These are phyloP conservation scores for Sarocladium brachiariae DNA, from an alignment of 2,329 filamentous ascomycete species.

Conservation along the genomic window DNA sequence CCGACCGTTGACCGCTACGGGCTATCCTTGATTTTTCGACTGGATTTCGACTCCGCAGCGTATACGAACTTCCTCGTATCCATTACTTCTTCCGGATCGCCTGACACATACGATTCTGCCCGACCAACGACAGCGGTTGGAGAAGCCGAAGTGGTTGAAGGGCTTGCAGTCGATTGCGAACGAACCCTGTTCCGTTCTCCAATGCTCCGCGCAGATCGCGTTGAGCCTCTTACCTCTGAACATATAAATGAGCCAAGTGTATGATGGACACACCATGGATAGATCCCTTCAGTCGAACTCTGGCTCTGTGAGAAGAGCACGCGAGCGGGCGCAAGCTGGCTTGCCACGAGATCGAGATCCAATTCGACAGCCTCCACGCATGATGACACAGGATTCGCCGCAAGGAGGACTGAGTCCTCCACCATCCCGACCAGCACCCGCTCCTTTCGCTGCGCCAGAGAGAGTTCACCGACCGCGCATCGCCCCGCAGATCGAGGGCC, in stretches of 20 bases:
- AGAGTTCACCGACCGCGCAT: neutral
- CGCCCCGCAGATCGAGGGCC: conserved; percentile 15
- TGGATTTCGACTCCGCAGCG: neutral
- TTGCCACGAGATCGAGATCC: conserved; percentile 18
- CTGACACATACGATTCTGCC: neutral
- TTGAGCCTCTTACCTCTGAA: neutral
- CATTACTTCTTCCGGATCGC: neutral
- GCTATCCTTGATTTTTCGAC: neutral
- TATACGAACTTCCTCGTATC: neutral
- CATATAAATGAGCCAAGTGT: conserved; percentile 42
- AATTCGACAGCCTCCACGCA: conserved; percentile 18
- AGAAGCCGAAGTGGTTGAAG: neutral
- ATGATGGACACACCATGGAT: conserved; percentile 50
- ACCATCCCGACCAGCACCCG: conserved; percentile 21
- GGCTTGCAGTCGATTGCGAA: neutral
- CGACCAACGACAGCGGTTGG: neutral
- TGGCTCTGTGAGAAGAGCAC: conserved; percentile 47
- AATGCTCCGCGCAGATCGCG: neutral
- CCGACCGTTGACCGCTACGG: conserved; percentile 7
- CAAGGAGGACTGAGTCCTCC: conserved; percentile 12
- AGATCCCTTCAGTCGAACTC: conserved; percentile 29
- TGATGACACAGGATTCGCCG: conserved; percentile 18
- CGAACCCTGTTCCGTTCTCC: neutral
- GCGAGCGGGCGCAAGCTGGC: conserved; percentile 44
- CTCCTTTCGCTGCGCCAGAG: conserved; percentile 11